Conservation (phyloP, 306 rosid genomes). For the Quercus robur region DNA sequence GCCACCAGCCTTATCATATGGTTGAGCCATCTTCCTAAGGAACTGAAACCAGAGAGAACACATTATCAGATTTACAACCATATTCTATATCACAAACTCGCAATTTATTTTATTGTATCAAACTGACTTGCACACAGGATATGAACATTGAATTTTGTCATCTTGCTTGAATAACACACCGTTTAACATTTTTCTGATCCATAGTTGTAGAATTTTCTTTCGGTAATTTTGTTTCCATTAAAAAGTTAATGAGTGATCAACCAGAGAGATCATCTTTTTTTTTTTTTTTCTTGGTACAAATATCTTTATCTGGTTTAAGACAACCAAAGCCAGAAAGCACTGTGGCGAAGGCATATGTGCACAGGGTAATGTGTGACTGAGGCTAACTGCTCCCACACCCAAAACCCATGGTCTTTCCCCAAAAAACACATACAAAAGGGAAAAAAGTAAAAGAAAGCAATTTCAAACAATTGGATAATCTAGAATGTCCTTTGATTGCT, state of each 20-base stretch:
- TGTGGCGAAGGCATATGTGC: neutral
- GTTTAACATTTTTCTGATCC: neutral
- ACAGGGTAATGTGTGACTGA: neutral
- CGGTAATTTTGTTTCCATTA: neutral
- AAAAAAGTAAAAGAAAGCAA: neutral
- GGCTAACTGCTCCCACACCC: neutral
- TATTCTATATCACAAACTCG: slow-evolving; percentile 4
- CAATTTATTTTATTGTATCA: neutral
- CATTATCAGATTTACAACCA: slow-evolving; percentile 2
- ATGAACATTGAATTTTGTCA: neutral
- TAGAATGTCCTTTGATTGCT: neutral
- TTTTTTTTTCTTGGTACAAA: too few species aligned
- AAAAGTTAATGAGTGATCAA: neutral
- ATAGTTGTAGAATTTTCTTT: neutral
- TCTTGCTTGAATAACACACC: neutral
- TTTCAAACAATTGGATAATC: neutral
- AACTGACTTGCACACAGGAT: neutral
- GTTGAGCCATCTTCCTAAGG: slow-evolving; percentile 94
- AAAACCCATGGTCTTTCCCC: neutral
- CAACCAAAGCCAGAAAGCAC: neutral
- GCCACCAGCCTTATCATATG: slow-evolving; percentile 82
- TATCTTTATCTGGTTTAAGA: neutral
- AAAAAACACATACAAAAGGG: neutral
- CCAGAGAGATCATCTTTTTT: neutral
- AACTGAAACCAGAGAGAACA: slow-evolving; percentile 51